These are phyloP conservation scores for Thinopyrum elongatum DNA, from an alignment of 176 grass and related monocot genomes.

Conservation along the genomic window DNA sequence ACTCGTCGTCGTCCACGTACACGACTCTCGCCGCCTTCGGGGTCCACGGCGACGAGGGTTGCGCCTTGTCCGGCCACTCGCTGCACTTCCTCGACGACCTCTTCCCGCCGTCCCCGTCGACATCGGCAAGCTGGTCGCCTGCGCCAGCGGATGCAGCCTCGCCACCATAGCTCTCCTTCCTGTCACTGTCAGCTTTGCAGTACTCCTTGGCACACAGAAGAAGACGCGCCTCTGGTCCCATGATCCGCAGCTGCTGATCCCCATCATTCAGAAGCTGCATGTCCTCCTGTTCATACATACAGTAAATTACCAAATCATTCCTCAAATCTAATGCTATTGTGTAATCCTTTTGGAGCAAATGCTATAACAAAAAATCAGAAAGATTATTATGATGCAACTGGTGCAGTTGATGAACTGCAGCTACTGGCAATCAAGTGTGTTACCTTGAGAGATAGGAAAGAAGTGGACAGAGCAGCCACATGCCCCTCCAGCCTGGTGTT, in stretches of 20 bases:
- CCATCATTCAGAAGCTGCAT: conserved; percentile 27
- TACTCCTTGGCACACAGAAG: conserved; percentile 18
- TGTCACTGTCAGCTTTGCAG: conserved; percentile 4
- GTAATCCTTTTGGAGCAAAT: neutral
- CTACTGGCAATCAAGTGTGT: no score
- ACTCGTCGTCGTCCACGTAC: conserved; percentile 49
- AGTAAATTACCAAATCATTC: neutral
- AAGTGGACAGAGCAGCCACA: no score
- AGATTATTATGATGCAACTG: neutral
- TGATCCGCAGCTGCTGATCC: conserved; percentile 12
- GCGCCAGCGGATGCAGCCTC: neutral
- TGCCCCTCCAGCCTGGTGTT: conserved; percentile 41
- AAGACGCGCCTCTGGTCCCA: neutral
- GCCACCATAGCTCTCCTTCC: neutral
- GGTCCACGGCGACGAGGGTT: neutral
- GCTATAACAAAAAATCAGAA: neutral
- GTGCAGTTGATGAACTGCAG: neutral
- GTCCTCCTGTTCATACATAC: conserved; percentile 41
- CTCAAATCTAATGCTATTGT: neutral
- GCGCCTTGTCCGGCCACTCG: conserved; percentile 35
- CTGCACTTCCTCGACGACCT: conserved; percentile 28
- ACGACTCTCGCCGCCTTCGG: neutral
- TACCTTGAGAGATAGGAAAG: conserved; percentile 53
- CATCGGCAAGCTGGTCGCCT: neutral
- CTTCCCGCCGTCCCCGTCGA: neutral